A percentile compares a stretch with the other conserved stretches of the same genome.
Evolutionary conservation across 2,329 filamentous ascomycete species (phyloP).

Genomic region (Colletotrichum salicis): DNA sequence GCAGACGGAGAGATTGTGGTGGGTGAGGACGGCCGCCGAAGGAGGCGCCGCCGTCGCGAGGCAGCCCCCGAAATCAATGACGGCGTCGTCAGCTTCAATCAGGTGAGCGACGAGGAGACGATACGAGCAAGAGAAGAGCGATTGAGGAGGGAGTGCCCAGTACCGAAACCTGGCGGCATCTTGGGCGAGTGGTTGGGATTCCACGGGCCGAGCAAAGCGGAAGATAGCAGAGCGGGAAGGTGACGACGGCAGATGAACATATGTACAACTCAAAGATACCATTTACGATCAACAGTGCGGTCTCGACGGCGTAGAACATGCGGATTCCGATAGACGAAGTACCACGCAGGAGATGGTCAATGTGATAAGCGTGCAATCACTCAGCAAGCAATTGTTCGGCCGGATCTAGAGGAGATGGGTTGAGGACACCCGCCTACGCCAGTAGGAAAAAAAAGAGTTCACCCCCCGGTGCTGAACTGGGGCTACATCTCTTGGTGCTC

Average conservation of each 20-base stretch:
- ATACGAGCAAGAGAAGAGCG: conserved; percentile 48
- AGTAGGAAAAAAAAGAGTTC: not conserved
- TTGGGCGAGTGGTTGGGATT: conserved; percentile 82
- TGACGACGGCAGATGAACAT: conserved; percentile 26
- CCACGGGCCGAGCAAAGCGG: conserved; percentile 45
- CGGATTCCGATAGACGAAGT: not conserved
- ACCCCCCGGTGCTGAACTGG: too few relatives aligned
- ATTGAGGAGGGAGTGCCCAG: conserved; percentile 80
- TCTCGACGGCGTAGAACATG: not conserved
- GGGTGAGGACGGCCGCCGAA: conserved; percentile 58
- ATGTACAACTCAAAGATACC: conserved; percentile 32
- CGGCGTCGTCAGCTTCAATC: conserved; percentile 60
- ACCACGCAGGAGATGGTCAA: not conserved
- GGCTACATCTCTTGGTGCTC: too few relatives aligned
- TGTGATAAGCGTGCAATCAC: not conserved
- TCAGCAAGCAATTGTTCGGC: not conserved
- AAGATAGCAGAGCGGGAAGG: conserved; percentile 8
- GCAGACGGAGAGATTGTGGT: conserved; percentile 72
- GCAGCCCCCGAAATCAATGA: conserved; percentile 53
- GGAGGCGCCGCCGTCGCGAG: conserved; percentile 53
- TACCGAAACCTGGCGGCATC: conserved; percentile 87
- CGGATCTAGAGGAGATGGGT: not conserved
- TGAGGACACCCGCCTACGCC: not conserved
- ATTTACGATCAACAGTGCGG: conserved; percentile 11
- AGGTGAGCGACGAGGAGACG: conserved; percentile 49